Base-by-base conservation (phyloP, 1,284 basidiomycete species). In the Malassezia sympodialis region DNA sequence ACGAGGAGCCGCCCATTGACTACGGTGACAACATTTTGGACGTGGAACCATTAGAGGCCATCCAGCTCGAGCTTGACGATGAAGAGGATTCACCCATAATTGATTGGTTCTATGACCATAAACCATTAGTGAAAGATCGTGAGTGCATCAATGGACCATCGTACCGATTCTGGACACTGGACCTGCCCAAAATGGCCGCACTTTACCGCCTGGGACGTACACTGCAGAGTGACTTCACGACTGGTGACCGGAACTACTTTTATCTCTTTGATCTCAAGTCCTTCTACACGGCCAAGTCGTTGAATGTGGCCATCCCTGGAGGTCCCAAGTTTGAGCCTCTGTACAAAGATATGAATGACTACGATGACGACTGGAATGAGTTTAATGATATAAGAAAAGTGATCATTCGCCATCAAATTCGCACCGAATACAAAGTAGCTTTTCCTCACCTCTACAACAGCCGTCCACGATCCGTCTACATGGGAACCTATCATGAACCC, bases 331-430 rank as follows among this genome's bases (percentile, higher is more conserved):
- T 96, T 47, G 74, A 76, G 55, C 74, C 74, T 15, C 62, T 76
- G 24, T 72, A 67, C 77, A 83, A 91, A 46, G 94, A 99, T 72
- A 90, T 90, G 82, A 94, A 98, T 69, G 82, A 86, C 10, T 96
- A 90, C 68, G 94, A 99, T 72, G 93, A 98, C 76, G 94, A 99
- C 75, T 98, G 94, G 90, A 96, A 96, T 77, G 93, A 98, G 77
- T 98, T 99, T 73, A 98, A 98, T 75, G 94, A 98, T 75, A 96
- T 98, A 77, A 93, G 96, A 79, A 98, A 99, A 77, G 88, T 98
- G 73, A 96, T 98, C 76, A 98, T 99, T 64, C 90, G 94, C 28
- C 91, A 96, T 73, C 90, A 94, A 75, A 94, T 99, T 62, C 83
- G 94, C 49, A 98, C 94, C 3, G 94, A 99, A 78, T 98, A 99